phyloP scores from a whole-genome alignment of 805 yeast genomes.

The Saturnispora besseyi region DNA sequence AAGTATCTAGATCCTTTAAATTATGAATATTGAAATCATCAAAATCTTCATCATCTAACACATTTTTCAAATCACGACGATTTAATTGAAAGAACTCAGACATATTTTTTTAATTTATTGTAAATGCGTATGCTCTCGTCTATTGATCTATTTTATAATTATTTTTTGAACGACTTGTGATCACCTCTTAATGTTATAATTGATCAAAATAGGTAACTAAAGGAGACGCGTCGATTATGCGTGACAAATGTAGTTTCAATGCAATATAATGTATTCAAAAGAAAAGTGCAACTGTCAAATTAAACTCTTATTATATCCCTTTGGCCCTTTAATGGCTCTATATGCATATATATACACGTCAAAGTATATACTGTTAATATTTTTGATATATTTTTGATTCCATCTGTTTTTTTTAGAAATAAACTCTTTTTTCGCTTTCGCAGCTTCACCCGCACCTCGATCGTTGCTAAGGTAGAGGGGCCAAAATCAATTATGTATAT shows the following conservation, averaged over 20 bases:
- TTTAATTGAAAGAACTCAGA: not conserved
- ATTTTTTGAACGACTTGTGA: not conserved
- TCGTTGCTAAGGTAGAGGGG: no score
- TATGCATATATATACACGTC: not conserved
- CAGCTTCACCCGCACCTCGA: not conserved
- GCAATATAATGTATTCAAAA: not conserved
- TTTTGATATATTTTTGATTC: not conserved
- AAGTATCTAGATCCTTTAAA: constrained; percentile 7
- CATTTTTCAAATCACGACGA: constrained; percentile 2
- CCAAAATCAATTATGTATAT: no score
- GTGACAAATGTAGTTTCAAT: not conserved
- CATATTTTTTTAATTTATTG: not conserved
- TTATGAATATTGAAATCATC: constrained; percentile 16
- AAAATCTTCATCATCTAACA: constrained; percentile 14
- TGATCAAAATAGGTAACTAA: not conserved
- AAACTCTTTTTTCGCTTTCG: not conserved
- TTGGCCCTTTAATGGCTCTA: not conserved
- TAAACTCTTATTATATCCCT: not conserved
- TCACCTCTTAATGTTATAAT: no score
- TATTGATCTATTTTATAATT: no score
- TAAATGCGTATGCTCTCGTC: no score
- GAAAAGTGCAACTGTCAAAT: not conserved
- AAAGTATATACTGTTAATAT: not conserved
- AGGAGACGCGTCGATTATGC: not conserved
- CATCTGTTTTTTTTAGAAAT: not conserved